phyloP scores from a whole-genome alignment of 192 early-diverging fungal species.

The Dispira parvispora region DNA sequence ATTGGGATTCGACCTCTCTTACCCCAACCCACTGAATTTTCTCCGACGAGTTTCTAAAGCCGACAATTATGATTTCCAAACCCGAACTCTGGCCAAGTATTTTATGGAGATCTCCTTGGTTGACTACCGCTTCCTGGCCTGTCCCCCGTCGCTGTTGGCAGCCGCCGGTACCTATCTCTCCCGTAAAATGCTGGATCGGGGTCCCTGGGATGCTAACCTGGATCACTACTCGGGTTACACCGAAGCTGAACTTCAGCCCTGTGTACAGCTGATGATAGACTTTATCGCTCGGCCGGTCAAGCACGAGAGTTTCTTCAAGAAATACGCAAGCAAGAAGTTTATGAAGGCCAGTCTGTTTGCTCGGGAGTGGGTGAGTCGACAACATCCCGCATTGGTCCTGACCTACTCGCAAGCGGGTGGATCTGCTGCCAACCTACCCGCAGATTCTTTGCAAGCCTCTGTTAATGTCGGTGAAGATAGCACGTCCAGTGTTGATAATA shows the following conservation, averaged over 20 bases:
- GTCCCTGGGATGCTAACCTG: slow-evolving; percentile 61
- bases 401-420: slow-evolving; percentile 17
- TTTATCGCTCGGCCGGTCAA: slow-evolving; percentile 35
- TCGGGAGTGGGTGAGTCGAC: slow-evolving; percentile 54
- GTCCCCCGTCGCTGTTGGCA: slow-evolving; percentile 54
- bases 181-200: slow-evolving; percentile 54
- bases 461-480: no score
- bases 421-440: slow-evolving; percentile 7
- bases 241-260: slow-evolving; percentile 42
- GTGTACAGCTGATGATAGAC: slow-evolving; percentile 50
- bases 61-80: slow-evolving; percentile 78
- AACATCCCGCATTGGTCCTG: slow-evolving; percentile 17
- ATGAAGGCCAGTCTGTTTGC: slow-evolving; percentile 70
- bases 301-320: slow-evolving; percentile 59
- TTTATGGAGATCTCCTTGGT: slow-evolving; percentile 86
- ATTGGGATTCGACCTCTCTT: slow-evolving; percentile 73
- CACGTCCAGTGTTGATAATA: no score
- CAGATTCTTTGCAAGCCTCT: no score
- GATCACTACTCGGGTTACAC: slow-evolving; percentile 67
- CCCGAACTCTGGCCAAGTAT: slow-evolving; percentile 87
- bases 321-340: slow-evolving; percentile 67
- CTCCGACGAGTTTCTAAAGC: slow-evolving; percentile 75
- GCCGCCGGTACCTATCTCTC: slow-evolving; percentile 68
- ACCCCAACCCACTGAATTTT: slow-evolving; percentile 86
- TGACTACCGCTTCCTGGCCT: slow-evolving; percentile 62